These are phyloP conservation scores for Amanita inopinata DNA, from an alignment of 768 basidiomycete genomes.

Conservation along the genomic window DNA sequence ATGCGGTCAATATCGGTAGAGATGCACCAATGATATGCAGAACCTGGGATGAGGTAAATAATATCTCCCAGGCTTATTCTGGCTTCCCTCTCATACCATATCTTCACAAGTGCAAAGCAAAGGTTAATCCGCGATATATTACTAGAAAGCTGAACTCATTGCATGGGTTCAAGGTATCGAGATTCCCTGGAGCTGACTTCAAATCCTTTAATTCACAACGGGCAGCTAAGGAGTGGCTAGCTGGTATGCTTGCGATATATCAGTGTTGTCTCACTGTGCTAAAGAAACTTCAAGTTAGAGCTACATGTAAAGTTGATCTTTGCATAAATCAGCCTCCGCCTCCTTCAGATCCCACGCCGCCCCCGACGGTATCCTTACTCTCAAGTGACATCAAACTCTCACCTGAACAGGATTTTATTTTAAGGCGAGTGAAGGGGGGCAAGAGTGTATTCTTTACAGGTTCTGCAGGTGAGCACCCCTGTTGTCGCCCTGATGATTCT, in stretches of 20 bases:
- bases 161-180: constrained; percentile 29
- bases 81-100: not conserved
- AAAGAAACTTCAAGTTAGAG: constrained; percentile 1
- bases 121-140: constrained; percentile 21
- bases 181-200: constrained; percentile 41
- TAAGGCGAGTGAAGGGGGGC: constrained; percentile 45
- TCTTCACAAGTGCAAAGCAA: constrained; percentile 33
- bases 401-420: constrained; percentile 38
- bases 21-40: constrained; percentile 48
- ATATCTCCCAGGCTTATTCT: not conserved
- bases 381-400: constrained; percentile 30
- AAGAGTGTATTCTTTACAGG: constrained; percentile 81
- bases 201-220: constrained; percentile 37
- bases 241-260: constrained; percentile 14
- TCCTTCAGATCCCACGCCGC: not conserved
- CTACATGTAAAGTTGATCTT: not conserved
- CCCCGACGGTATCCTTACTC: constrained; percentile 3
- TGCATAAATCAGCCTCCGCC: not conserved
- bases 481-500: not conserved
- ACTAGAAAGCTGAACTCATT: not conserved
- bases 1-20: constrained; percentile 51
- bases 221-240: constrained; percentile 47
- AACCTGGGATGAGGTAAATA: constrained; percentile 50
- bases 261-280: constrained; percentile 1
- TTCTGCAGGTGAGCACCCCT: constrained; percentile 51